Evolutionary conservation across 352 stramenopile genomes (phyloP), one percentile per base, ranked within the genome.

Genomic region (Phytophthora vignae): DNA sequence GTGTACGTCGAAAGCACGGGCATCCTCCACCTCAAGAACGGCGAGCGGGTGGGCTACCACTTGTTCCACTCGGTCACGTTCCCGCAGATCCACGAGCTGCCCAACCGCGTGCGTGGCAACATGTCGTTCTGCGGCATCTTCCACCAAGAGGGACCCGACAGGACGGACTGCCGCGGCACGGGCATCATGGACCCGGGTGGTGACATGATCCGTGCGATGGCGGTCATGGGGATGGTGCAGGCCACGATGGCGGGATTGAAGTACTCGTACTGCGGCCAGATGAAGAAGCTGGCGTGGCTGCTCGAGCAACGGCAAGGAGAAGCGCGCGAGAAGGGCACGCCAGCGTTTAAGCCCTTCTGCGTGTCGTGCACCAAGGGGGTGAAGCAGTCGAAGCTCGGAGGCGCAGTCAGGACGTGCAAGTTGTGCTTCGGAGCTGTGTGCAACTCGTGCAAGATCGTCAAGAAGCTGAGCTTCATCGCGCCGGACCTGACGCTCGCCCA

Each of bases 51-150:
- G 1, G 70, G 70, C 10, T 77, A 74, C 49, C 70, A 77, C 15
- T 25, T 77, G 6, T 46, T 74, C 2, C 65, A 77, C 49, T 74
- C 70, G 0, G 65, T 77, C 14, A 69, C 11, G 6, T 74, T 77
- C 15, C 70, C 64, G 15, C 44, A 71, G 21, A 64, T 53, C 0
- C 69, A 73, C 11, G 54, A 77, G 11, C 54, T 73, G 0, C 70
- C 70, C 0, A 42, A 52, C 38, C 69, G 67, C 12, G 56, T 76
- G 2, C 76, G 79, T 11, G 79, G 76, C 29, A 84, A 82, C 56
- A 77, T 86, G 31, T 84, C 79, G 2, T 67, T 82, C 22, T 79
- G 76, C 19, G 74, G 56, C 7, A 52, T 84, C 27, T 86, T 79
- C 64, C 71, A 72, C 48, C 64, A 77, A 25, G 55, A 66, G 40